phyloP scores from a whole-genome alignment of 768 basidiomycete genomes.

The Mycena olivaceomarginata region DNA sequence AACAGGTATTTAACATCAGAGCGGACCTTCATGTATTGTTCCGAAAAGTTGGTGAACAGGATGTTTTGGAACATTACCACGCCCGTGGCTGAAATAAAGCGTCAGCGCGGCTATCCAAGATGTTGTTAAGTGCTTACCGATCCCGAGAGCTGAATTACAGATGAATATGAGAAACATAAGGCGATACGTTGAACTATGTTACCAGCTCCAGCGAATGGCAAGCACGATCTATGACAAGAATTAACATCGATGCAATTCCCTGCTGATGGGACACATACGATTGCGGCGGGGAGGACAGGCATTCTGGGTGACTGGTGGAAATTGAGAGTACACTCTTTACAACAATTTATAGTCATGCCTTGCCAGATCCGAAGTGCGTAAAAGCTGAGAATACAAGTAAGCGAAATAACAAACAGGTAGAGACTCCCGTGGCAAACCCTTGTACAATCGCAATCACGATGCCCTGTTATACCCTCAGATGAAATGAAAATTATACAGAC shows the following conservation, averaged over 20 bases:
- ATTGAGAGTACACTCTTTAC: not conserved
- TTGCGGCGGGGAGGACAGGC: conserved; percentile 30
- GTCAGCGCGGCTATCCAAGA: not conserved
- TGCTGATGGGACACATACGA: conserved; percentile 29
- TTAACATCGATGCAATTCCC: not conserved
- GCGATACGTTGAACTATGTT: not conserved
- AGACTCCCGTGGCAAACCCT: conserved; percentile 35
- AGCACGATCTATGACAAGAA: conserved; percentile 38
- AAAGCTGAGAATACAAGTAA: conserved; percentile 33
- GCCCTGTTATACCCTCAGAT: conserved; percentile 13
- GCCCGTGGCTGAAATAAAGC: conserved; percentile 39
- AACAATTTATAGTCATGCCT: not conserved
- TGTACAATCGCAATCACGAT: conserved; percentile 48
- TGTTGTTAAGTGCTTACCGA: not conserved
- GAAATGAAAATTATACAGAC: not conserved
- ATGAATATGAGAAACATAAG: not conserved
- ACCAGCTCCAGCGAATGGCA: conserved; percentile 36
- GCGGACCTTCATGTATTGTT: conserved; percentile 12
- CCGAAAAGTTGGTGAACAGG: conserved; percentile 37
- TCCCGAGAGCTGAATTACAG: not conserved
- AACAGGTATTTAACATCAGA: too few species aligned
- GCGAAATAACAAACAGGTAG: too few species aligned
- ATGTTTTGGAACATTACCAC: conserved; percentile 38
- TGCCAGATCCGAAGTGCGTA: conserved; percentile 47
- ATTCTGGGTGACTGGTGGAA: conserved; percentile 38